Evolutionary conservation across 768 basidiomycete genomes (phyloP).

Genomic region (Lactarius vividus): DNA sequence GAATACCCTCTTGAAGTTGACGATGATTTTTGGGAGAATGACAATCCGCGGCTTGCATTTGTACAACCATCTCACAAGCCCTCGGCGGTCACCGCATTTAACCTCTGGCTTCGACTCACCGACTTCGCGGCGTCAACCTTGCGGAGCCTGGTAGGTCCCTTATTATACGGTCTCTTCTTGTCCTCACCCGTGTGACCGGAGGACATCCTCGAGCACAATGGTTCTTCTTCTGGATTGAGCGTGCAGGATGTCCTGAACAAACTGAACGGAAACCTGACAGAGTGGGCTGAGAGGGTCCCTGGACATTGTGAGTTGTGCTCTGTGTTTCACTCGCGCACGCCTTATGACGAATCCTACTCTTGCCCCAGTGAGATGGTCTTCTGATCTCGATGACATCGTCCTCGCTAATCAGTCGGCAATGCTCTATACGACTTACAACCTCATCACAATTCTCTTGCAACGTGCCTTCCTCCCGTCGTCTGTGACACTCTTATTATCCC

Average conservation of each 20-base stretch:
- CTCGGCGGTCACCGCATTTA: constrained; percentile 41
- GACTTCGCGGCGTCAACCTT: constrained; percentile 46
- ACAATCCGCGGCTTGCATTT: constrained; percentile 41
- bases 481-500: constrained; percentile 10
- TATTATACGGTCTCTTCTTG: background rate
- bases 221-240: constrained; percentile 25
- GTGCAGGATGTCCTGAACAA: constrained; percentile 40
- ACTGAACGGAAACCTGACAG: constrained; percentile 45
- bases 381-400: constrained; percentile 37
- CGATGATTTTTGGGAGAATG: constrained; percentile 54
- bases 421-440: constrained; percentile 49
- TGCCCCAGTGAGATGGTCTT: constrained; percentile 42
- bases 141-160: constrained; percentile 42
- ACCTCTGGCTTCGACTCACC: constrained; percentile 44
- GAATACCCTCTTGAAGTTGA: constrained; percentile 54
- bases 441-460: constrained; percentile 71
- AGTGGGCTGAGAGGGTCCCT: constrained; percentile 35
- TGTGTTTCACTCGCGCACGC: background rate
- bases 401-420: constrained; percentile 45
- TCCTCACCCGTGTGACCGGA: constrained; percentile 3
- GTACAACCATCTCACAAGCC: constrained; percentile 47
- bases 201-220: constrained; percentile 12
- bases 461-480: constrained; percentile 65
- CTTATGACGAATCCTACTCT: background rate
- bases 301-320: constrained; percentile 30